Evolutionary conservation across 2,329 filamentous ascomycete genomes (phyloP), one percentile per base, ranked within the genome.

Genomic region (Pseudocercospora eumusae): DNA sequence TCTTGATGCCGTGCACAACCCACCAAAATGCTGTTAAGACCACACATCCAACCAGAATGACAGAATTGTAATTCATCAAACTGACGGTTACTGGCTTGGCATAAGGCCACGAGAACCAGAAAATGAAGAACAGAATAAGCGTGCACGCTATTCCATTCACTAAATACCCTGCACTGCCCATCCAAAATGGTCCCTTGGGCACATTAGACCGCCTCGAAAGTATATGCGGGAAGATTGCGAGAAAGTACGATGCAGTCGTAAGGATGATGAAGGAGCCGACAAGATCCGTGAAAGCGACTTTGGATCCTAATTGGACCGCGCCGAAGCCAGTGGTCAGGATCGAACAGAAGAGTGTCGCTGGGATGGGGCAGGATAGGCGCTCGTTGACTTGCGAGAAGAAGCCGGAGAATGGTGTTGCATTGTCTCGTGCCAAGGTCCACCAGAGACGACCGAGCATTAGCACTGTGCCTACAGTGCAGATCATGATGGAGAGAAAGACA

Each of bases 371-470:
- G 58, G 84, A 83, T 60, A 85, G 80, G 1, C 66, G 74, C 64
- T 79, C 77, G 71, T 83, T 81, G 66, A 88, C 84, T 18, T 70
- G 73, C n/a, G 80, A 76, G 62, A 87, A 82, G 73, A 83, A 76
- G 10, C 69, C 60, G 1, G 81, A 78, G 69, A 86, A 83, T 0
- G 86, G 86, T 2, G 86, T 85, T 2, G 85, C 85, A 42, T 83
- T 81, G 71, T 88, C 86, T 31, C 86, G 82, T 40, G 85, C 83
- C 18, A 85, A 74, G 0, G 80, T 78, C 83, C 83, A 84, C 73
- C 33, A 79, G 74, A 71, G 67, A 20, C 74, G 71, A n/a, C 73
- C 69, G 28, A 73, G 66, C 71, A 71, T 86, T 40, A 86, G 73
- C 31, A 84, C 73, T 2, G 84, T 85, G 10, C 81, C 80, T 23